A percentile compares a stretch with the other conserved stretches of the same genome.
phyloP scores from a whole-genome alignment of 2,329 filamentous ascomycete genomes.

The Talaromyces sp. region DNA sequence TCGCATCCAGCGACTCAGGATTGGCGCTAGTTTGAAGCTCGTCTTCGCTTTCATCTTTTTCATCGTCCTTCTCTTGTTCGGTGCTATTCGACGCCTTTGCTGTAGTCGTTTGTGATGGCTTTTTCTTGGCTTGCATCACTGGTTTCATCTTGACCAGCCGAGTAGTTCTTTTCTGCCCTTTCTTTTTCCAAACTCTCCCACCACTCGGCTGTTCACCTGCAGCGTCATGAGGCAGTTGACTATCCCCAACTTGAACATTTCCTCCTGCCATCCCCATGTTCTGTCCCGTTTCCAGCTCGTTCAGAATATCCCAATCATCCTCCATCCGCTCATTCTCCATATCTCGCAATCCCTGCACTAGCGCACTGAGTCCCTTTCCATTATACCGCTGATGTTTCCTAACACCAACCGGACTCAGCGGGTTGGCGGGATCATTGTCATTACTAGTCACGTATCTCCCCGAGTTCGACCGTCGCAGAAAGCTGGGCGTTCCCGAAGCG shows the following conservation, averaged over 20 bases:
- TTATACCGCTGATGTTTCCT: conserved; percentile 36
- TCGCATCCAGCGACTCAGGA: not conserved
- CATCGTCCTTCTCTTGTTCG: conserved; percentile 24
- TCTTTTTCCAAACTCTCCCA: conserved; percentile 43
- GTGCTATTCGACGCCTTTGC: not conserved
- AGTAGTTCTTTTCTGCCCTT: conserved; percentile 49
- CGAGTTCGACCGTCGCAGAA: conserved; percentile 38
- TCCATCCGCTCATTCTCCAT: conserved; percentile 42
- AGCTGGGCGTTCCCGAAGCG: conserved; percentile 38
- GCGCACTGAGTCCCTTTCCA: conserved; percentile 37
- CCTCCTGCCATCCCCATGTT: conserved; percentile 24
- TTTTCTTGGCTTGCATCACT: conserved; percentile 29
- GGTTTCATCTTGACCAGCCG: conserved; percentile 45
- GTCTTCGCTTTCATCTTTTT: conserved; percentile 27
- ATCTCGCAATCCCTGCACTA: conserved; percentile 39
- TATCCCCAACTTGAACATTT: conserved; percentile 36
- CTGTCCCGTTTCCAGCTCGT: conserved; percentile 44
- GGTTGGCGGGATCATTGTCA: conserved; percentile 14
- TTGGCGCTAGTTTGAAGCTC: conserved; percentile 21
- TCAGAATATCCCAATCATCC: conserved; percentile 43
- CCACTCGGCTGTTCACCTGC: conserved; percentile 13
- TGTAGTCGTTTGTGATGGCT: conserved; percentile 20
- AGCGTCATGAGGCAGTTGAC: conserved; percentile 26
- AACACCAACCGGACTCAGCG: conserved; percentile 38
- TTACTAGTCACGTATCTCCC: conserved; percentile 25